Percentiles rank a stretch among this genome's conserved stretches.
phyloP scores from a whole-genome alignment of 768 basidiomycete genomes.

The Favolaschia claudopus region DNA sequence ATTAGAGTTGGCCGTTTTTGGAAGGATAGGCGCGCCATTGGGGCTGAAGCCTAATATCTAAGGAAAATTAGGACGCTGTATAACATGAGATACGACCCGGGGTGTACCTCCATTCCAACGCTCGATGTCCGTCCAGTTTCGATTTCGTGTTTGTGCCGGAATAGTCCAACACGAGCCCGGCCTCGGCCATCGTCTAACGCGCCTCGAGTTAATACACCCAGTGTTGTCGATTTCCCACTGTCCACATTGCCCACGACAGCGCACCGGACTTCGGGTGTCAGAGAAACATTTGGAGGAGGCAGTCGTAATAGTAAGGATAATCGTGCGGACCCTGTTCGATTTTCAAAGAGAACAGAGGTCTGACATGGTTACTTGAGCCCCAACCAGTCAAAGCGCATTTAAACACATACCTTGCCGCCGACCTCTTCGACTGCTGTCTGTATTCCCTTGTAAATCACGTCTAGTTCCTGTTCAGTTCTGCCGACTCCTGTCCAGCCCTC shows the following conservation, averaged over 20 bases:
- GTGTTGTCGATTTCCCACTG: conserved; percentile 92
- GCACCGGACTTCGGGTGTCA: conserved; percentile 92
- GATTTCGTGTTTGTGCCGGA: conserved; percentile 97
- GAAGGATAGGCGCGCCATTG: conserved; percentile 80
- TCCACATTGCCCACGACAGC: conserved; percentile 97
- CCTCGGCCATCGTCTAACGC: conserved; percentile 84
- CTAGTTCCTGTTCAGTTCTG: conserved; percentile 61
- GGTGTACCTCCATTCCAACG: conserved; percentile 94
- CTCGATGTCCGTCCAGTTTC: conserved; percentile 95
- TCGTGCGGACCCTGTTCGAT: conserved; percentile 56
- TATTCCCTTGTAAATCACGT: conserved; percentile 52
- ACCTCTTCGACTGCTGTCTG: conserved; percentile 71
- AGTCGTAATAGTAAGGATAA: conserved; percentile 71
- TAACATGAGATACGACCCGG: neutral
- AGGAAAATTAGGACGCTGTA: neutral
- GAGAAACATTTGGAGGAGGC: conserved; percentile 76
- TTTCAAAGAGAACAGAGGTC: conserved; percentile 65
- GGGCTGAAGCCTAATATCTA: conserved; percentile 91
- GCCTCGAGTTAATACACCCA: conserved; percentile 94
- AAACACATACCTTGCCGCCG: conserved; percentile 70
- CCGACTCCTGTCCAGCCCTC: conserved; percentile 63
- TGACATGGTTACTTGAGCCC: conserved; percentile 31
- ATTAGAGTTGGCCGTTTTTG: conserved; percentile 59
- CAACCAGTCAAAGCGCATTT: neutral
- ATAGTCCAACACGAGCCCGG: conserved; percentile 84